Percentiles rank a stretch among this genome's conserved stretches.
These are phyloP conservation scores for Magnusiomyces ingens DNA, from an alignment of 1,139 yeast genomes.

Conservation along the genomic window DNA sequence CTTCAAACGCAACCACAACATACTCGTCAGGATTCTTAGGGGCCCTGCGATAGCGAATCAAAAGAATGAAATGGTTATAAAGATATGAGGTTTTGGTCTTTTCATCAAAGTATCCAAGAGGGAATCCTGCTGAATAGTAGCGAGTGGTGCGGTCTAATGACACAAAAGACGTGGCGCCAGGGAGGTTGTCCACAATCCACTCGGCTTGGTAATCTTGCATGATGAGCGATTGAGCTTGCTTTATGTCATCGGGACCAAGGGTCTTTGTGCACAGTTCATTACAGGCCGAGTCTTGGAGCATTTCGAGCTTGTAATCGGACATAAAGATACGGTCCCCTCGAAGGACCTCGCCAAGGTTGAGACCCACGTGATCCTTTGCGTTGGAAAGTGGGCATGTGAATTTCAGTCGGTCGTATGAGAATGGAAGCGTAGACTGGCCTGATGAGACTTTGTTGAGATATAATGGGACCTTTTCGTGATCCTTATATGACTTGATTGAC, in stretches of 20 bases:
- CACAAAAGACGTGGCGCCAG: conserved; percentile 83
- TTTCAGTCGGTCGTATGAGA: conserved; percentile 66
- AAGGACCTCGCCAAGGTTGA: conserved; percentile 70
- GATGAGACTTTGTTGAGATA: conserved; percentile 74
- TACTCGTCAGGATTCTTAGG: conserved; percentile 27
- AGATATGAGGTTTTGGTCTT: conserved; percentile 48
- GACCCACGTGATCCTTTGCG: conserved; percentile 48
- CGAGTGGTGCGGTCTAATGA: conserved; percentile 53
- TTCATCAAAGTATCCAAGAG: conserved; percentile 59
- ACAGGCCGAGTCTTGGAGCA: conserved; percentile 62
- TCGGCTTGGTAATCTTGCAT: conserved; percentile 69
- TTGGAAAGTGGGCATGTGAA: conserved; percentile 71
- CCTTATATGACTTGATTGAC: conserved; percentile 29
- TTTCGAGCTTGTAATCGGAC: conserved; percentile 57
- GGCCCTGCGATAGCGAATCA: conserved; percentile 65
- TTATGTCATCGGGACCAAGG: conserved; percentile 45
- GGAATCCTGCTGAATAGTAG: conserved; percentile 83
- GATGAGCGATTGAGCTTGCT: conserved; percentile 55
- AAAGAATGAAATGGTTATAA: conserved; percentile 76
- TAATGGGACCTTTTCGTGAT: conserved; percentile 61
- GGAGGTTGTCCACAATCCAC: conserved; percentile 79
- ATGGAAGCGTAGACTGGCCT: conserved; percentile 71
- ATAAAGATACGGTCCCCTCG: conserved; percentile 78
- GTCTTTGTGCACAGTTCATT: conserved; percentile 58
- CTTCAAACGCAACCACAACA: conserved; percentile 84